Evolutionary conservation across 176 grass and related monocot species (phyloP).

Genomic region (Cenchrus fungigraminus): DNA sequence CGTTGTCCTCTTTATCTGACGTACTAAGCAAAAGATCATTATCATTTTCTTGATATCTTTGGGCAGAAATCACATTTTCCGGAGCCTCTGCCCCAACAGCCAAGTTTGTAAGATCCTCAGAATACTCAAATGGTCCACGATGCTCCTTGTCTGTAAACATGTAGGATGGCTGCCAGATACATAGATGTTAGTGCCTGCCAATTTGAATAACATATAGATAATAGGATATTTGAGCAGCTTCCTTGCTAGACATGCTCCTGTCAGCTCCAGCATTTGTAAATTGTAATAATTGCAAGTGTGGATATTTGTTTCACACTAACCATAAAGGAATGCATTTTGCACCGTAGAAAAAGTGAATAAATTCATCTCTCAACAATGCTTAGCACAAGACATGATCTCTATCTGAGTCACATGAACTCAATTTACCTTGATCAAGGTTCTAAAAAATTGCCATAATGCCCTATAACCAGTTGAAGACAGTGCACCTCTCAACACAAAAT

Average conservation of each 20-base stretch:
- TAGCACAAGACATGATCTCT: background rate
- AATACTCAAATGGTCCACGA: conserved; percentile 93
- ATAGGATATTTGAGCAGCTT: conserved; percentile 19
- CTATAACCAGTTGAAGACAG: conserved; percentile 26
- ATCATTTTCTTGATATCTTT: conserved; percentile 97
- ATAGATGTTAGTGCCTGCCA: conserved; percentile 32
- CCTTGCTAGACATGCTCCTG: background rate
- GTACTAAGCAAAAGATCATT: conserved; percentile 97
- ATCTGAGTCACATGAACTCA: background rate
- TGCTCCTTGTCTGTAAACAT: conserved; percentile 99
- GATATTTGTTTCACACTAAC: background rate
- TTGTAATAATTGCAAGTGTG: conserved; percentile 4
- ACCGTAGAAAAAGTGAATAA: conserved; percentile 6
- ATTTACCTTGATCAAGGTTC: background rate
- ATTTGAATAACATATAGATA: conserved; percentile 28
- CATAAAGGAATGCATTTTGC: conserved; percentile 31
- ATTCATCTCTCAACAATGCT: background rate
- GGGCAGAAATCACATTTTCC: conserved; percentile 73
- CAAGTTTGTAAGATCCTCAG: conserved; percentile 82
- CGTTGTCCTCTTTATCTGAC: conserved; percentile 92
- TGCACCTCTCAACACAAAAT: background rate
- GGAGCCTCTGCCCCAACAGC: conserved; percentile 61
- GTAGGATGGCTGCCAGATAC: conserved; percentile 84
- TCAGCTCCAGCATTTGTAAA: conserved; percentile 25
- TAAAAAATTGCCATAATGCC: background rate